These are phyloP conservation scores for Jackrogersella multiformis DNA, from an alignment of 495 filamentous ascomycete genomes.

Conservation along the genomic window DNA sequence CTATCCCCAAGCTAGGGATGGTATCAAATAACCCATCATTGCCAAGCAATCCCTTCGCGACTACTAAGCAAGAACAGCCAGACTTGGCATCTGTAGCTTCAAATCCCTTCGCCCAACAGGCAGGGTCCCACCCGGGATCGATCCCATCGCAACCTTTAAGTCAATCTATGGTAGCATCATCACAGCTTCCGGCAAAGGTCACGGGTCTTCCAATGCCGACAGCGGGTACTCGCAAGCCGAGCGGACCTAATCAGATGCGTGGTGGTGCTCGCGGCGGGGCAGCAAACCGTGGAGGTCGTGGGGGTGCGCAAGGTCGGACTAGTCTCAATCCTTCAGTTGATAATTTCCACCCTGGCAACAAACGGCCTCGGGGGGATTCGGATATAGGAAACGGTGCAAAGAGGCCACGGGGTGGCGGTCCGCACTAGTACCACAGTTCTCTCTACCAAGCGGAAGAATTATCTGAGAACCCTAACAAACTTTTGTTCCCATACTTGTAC, in stretches of 20 bases:
- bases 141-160: slow-evolving; percentile 3
- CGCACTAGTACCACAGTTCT: slow-evolving; percentile 14
- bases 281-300: slow-evolving; percentile 43
- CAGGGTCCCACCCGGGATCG: slow-evolving; percentile 31
- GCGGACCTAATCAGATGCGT: slow-evolving; percentile 40
- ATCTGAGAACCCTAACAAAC: neutral
- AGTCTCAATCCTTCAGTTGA: slow-evolving; percentile 58
- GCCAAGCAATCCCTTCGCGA: slow-evolving; percentile 41
- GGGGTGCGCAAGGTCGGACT: slow-evolving; percentile 55
- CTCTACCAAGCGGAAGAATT: neutral
- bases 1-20: slow-evolving; percentile 37
- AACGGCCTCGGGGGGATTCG: slow-evolving; percentile 71
- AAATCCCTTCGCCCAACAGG: slow-evolving; percentile 45
- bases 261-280: slow-evolving; percentile 44
- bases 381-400: slow-evolving; percentile 54
- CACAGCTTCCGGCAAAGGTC: slow-evolving; percentile 43
- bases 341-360: slow-evolving; percentile 73
- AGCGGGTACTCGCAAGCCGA: slow-evolving; percentile 38
- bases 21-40: slow-evolving; percentile 29
- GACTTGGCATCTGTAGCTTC: slow-evolving; percentile 13
- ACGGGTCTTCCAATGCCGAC: slow-evolving; percentile 42
- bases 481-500: slow-evolving; percentile 12
- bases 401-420: slow-evolving; percentile 47
- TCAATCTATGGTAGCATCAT: slow-evolving; percentile 36
- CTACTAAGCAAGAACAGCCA: slow-evolving; percentile 25